Evolutionary conservation across 495 filamentous ascomycete species (phyloP).

Genomic region (Penicillium flavigenum): DNA sequence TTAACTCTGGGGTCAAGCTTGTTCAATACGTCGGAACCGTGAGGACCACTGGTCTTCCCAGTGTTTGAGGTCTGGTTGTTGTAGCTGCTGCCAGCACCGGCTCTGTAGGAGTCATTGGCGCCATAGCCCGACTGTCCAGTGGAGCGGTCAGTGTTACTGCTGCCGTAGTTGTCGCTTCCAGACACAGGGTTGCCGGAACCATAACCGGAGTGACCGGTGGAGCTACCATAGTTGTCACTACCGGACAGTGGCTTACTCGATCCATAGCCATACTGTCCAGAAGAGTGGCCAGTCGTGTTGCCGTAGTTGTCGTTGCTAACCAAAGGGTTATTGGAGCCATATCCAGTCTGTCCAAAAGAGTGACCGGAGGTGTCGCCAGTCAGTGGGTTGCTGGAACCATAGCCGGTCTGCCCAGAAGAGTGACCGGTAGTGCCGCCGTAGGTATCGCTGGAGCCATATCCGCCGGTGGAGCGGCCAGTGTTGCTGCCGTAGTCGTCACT

Average conservation of each 20-base stretch:
- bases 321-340: slow-evolving; percentile 4
- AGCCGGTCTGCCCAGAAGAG: slow-evolving; percentile 3
- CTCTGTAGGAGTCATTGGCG: slow-evolving; percentile 22
- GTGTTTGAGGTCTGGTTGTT: slow-evolving; percentile 11
- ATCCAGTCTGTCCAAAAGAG: background rate
- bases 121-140: slow-evolving; percentile 14
- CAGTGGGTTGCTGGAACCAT: slow-evolving; percentile 2
- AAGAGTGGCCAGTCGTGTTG: too few species aligned
- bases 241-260: background rate
- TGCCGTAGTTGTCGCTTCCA: slow-evolving; percentile 7
- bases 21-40: slow-evolving; percentile 41
- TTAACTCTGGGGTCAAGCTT: slow-evolving; percentile 54
- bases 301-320: too few species aligned
- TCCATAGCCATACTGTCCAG: too few species aligned
- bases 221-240: slow-evolving; percentile 14
- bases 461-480: too few species aligned
- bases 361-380: too few species aligned
- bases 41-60: slow-evolving; percentile 27
- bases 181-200: background rate
- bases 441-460: background rate
- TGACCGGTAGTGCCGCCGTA: background rate
- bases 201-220: slow-evolving; percentile 20
- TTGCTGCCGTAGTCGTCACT: too few species aligned
- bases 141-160: slow-evolving; percentile 7
- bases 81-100: slow-evolving; percentile 32